Evolutionary conservation across 2,329 filamentous ascomycete species (phyloP), one percentile per base, ranked within the genome.

Genomic region (Fusarium illudens): DNA sequence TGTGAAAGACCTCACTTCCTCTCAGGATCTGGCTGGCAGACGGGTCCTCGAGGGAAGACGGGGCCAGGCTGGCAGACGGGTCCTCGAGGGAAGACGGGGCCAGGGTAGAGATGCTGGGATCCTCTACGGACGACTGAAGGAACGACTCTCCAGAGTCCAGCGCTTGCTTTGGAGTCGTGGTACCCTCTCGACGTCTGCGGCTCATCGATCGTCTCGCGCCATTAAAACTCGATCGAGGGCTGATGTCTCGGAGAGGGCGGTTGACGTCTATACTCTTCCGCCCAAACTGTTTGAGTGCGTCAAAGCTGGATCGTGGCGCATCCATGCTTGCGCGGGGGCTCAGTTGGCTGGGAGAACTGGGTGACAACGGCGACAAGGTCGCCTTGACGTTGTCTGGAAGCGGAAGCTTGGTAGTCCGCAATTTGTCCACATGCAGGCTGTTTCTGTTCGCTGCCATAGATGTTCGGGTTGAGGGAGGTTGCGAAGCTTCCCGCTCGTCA

Each of bases 1-100:
- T 90, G 69, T 92, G 89, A 73, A 99, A 98, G 9, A 97, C 91
- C 71, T 96, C 93, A 71, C 94, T 97, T 32, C 92, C 89, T 55
- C 88, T 87, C 9, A 99, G 81, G 34, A 98, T 97, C 78, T 97
- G 94, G 76, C 95, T 98, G 3, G 92, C 95, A 4, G 94, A 96
- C 49, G 91, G 90, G 60, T 94, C 92, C 39, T 94, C 91, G 56
- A 86, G 87, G 1, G 88, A 89, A 4, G 91, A 92, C 4, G 89
- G n/a, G n/a, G n/a, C n/a, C n/a, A n/a, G 94, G 76, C 95, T 98
- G 3, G 92, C 95, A 4, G 94, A 96, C 49, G 91, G 90, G 60
- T 94, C 92, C 39, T 94, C 91, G 56, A 86, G 87, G 1, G 88
- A 89, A 4, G 91, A 92, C 4, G 89, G 84, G 2, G 90, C 84